These are phyloP conservation scores for Pyrus bretschneideri DNA, from an alignment of 306 rosid species.

Conservation along the genomic window DNA sequence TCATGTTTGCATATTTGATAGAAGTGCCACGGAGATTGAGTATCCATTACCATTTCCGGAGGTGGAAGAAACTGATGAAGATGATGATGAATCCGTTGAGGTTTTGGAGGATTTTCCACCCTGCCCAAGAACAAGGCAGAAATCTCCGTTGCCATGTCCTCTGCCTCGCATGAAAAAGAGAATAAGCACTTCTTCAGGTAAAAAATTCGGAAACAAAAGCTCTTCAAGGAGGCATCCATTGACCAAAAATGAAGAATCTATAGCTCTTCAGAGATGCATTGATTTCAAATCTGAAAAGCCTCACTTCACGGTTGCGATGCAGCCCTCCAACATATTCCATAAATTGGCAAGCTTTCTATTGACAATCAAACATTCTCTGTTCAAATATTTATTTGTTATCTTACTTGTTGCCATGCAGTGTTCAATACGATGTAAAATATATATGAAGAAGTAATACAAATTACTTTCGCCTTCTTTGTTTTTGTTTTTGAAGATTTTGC, in stretches of 20 bases:
- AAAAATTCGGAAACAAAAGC: background rate
- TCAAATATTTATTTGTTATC: too few species aligned
- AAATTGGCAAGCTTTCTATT: background rate
- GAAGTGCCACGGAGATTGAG: background rate
- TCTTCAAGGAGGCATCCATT: background rate
- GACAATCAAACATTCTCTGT: too few species aligned
- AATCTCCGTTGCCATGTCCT: background rate
- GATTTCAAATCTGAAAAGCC: constrained; percentile 5
- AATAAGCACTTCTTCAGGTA: background rate
- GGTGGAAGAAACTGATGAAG: background rate
- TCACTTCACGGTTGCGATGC: constrained; percentile 3
- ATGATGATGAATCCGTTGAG: background rate
- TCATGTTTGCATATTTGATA: constrained; percentile 10
- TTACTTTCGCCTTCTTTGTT: too few species aligned
- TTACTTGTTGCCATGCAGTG: background rate
- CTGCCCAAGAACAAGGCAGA: background rate
- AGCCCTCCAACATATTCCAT: constrained; percentile 1
- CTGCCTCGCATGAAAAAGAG: background rate
- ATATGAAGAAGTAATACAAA: too few species aligned
- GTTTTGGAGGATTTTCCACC: background rate
- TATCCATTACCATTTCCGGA: background rate
- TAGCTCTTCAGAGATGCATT: background rate
- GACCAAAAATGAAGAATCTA: background rate
- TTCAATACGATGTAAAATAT: too few species aligned
- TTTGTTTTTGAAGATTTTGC: background rate